Conservation (phyloP, 495 filamentous ascomycete species). For the Neurospora intermedia region DNA sequence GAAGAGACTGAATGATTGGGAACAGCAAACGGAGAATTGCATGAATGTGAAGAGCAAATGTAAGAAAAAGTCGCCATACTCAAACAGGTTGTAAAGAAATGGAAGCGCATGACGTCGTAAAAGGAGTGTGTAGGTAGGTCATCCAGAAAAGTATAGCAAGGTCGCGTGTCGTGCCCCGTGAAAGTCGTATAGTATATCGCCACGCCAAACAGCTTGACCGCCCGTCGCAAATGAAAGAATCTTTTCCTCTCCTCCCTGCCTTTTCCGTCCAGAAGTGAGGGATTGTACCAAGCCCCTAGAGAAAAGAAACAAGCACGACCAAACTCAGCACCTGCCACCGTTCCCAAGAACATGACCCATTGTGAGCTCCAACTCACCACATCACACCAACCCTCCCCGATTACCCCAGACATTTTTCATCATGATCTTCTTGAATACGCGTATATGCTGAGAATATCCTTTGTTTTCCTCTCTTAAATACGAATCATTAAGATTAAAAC, state of each 20-base stretch:
- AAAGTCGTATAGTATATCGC: not conserved
- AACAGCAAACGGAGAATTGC: not conserved
- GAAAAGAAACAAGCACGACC: not conserved
- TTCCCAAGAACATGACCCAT: not conserved
- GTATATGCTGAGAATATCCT: not conserved
- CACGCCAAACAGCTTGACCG: not conserved
- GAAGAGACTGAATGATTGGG: not conserved
- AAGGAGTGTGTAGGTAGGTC: not conserved
- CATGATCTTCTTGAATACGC: not conserved
- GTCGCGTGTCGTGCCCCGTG: not conserved
- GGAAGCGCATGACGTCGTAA: not conserved
- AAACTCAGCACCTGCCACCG: not conserved
- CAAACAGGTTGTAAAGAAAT: not conserved
- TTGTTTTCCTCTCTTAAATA: not conserved
- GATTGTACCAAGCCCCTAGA: not conserved
- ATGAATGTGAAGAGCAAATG: not conserved
- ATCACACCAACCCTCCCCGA: not conserved
- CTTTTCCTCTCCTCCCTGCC: not conserved
- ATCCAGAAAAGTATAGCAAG: not conserved
- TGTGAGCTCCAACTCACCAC: not conserved
- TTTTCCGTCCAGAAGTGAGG: not conserved
- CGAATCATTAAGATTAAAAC: slow-evolving; percentile 20
- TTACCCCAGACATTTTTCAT: not conserved
- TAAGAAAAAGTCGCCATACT: not conserved
- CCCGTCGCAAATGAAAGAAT: not conserved